These are phyloP conservation scores for Bacterosira constricta DNA, from an alignment of 108 stramenopile species.

Conservation along the genomic window DNA sequence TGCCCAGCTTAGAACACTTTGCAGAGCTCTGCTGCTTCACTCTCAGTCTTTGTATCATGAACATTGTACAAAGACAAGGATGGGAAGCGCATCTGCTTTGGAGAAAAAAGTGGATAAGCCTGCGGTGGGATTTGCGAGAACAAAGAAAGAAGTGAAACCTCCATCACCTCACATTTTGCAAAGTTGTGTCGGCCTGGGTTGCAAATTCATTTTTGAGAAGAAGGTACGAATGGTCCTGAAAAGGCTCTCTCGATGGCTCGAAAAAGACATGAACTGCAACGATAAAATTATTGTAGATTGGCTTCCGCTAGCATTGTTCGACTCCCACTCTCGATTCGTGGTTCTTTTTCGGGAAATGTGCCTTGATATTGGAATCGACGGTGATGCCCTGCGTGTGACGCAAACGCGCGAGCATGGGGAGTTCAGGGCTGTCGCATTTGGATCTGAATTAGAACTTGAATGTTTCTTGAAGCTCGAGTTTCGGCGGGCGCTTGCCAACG, in stretches of 20 bases:
- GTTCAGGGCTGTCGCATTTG: slow-evolving; percentile 64
- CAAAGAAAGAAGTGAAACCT: slow-evolving; percentile 43
- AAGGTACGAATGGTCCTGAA: slow-evolving; percentile 59
- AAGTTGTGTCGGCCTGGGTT: slow-evolving; percentile 69
- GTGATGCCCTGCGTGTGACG: slow-evolving; percentile 67
- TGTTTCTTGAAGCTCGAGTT: slow-evolving; percentile 63
- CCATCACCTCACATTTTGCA: slow-evolving; percentile 68
- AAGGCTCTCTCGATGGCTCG: slow-evolving; percentile 53
- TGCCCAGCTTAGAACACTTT: slow-evolving; percentile 63
- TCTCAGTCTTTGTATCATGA: slow-evolving; percentile 81
- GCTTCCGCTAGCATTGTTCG: slow-evolving; percentile 78
- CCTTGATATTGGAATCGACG: slow-evolving; percentile 64
- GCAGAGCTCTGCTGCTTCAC: slow-evolving; percentile 76
- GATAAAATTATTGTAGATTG: slow-evolving; percentile 61
- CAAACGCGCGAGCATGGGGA: slow-evolving; percentile 40
- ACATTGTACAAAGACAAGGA: slow-evolving; percentile 62
- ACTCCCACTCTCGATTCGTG: slow-evolving; percentile 67
- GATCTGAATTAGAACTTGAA: slow-evolving; percentile 77
- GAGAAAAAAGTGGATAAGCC: slow-evolving; percentile 29
- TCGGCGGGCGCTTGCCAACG: slow-evolving; percentile 29
- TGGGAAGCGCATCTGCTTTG: neutral
- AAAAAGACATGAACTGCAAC: slow-evolving; percentile 25
- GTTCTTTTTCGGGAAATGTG: slow-evolving; percentile 43
- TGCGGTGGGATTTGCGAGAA: slow-evolving; percentile 43
- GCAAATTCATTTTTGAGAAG: slow-evolving; percentile 77